Percentiles rank a stretch among this genome's conserved stretches.
Evolutionary conservation across 2,329 filamentous ascomycete species (phyloP).

Genomic region (Calonectria pseudoreteaudii): DNA sequence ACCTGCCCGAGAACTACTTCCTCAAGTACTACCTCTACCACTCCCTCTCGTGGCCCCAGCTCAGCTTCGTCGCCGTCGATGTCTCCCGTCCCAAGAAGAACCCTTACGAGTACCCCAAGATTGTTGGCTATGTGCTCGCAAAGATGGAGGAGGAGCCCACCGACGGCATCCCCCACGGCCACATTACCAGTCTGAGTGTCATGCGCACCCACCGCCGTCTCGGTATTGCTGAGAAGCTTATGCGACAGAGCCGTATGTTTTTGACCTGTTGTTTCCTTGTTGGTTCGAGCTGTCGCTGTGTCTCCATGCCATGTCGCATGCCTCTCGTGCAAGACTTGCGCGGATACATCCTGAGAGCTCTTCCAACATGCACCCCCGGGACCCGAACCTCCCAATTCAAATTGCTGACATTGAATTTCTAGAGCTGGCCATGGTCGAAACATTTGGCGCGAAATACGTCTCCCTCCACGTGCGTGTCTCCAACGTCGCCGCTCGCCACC

Average conservation of each 20-base stretch:
- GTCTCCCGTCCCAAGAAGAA: constrained; percentile 82
- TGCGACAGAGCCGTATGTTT: constrained; percentile 90
- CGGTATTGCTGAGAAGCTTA: constrained; percentile 95
- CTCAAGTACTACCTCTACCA: constrained; percentile 99
- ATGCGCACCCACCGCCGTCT: constrained; percentile 95
- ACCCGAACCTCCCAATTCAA: too few species aligned
- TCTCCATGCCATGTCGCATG: neutral
- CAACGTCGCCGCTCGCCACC: constrained; percentile 89
- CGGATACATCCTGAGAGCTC: neutral
- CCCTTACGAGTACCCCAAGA: constrained; percentile 92
- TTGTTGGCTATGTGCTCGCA: constrained; percentile 98
- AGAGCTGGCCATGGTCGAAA: constrained; percentile 98
- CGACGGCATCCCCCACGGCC: constrained; percentile 91
- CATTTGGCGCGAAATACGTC: constrained; percentile 90
- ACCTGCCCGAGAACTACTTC: constrained; percentile 99
- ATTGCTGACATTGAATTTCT: neutral
- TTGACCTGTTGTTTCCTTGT: neutral
- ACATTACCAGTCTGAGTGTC: constrained; percentile 94
- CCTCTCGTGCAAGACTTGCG: neutral
- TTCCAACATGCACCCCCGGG: neutral
- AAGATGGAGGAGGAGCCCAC: constrained; percentile 99
- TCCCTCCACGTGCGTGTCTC: constrained; percentile 95
- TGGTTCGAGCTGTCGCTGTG: neutral
- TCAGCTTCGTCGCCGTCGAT: constrained; percentile 96
- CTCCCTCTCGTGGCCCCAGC: constrained; percentile 96